Conservation (phyloP, 768 basidiomycete species). For the Glaciozyma martinii region DNA sequence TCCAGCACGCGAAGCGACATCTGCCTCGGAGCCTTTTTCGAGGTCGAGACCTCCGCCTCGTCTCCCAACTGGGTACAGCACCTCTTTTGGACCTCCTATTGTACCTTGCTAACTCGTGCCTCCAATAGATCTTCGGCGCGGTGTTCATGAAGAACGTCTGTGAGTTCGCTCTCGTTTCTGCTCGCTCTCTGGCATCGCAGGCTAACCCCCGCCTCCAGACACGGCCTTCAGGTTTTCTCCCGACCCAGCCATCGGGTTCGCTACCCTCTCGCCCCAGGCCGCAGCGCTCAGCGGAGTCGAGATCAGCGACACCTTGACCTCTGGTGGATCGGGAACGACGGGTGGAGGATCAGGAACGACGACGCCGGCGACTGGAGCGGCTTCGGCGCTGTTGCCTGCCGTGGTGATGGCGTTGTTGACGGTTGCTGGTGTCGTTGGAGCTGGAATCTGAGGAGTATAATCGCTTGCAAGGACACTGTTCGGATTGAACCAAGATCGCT, state of each 20-base stretch:
- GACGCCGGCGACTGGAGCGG: too few relatives aligned
- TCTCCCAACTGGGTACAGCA: neutral
- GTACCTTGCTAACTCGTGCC: neutral
- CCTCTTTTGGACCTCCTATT: neutral
- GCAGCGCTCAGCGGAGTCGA: neutral
- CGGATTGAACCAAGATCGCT: too few relatives aligned
- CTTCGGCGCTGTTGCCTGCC: too few relatives aligned
- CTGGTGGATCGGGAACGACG: too few relatives aligned
- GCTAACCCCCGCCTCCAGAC: neutral
- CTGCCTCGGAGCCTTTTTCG: conserved; percentile 81
- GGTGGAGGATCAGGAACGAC: too few relatives aligned
- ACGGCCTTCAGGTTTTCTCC: conserved; percentile 7
- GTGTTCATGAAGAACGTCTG: conserved; percentile 61
- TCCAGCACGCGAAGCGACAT: neutral
- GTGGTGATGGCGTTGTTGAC: too few relatives aligned
- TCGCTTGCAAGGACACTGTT: too few relatives aligned
- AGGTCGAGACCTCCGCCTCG: conserved; percentile 39
- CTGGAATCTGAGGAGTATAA: too few relatives aligned
- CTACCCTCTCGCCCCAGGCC: conserved; percentile 44
- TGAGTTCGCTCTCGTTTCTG: neutral
- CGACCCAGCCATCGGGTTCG: conserved; percentile 57
- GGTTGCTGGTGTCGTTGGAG: too few relatives aligned
- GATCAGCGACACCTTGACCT: neutral
- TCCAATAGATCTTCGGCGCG: conserved; percentile 75
- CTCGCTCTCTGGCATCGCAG: neutral